Percentiles rank a stretch among this genome's conserved stretches.
phyloP scores from a whole-genome alignment of 2,329 filamentous ascomycete species.

The Ophiostoma sp. region DNA sequence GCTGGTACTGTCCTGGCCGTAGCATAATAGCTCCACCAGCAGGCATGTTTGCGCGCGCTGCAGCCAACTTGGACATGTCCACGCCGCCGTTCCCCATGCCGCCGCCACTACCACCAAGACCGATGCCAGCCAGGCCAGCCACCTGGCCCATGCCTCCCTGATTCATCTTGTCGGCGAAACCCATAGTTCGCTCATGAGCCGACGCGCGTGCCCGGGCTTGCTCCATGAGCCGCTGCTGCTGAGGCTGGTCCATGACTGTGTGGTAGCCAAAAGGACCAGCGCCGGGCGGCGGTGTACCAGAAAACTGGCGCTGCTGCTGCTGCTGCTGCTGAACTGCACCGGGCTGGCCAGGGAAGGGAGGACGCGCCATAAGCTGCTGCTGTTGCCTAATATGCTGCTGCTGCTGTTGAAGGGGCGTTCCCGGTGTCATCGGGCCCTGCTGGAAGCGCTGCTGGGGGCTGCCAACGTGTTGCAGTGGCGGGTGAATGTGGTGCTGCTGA shows the following conservation, averaged over 20 bases:
- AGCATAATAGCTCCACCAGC: constrained; percentile 38
- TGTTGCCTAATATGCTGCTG: constrained; percentile 34
- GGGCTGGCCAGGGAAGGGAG: constrained; percentile 31
- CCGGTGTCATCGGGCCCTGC: constrained; percentile 18
- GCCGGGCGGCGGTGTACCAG: constrained; percentile 31
- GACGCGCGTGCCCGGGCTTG: constrained; percentile 50
- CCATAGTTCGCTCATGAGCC: constrained; percentile 45
- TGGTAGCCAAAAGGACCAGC: constrained; percentile 46
- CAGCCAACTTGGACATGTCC: constrained; percentile 40
- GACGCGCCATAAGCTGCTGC: constrained; percentile 32
- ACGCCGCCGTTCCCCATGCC: constrained; percentile 32
- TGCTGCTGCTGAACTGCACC: neutral
- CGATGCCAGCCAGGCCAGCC: constrained; percentile 42
- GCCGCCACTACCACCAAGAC: constrained; percentile 30
- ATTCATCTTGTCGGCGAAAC: constrained; percentile 43
- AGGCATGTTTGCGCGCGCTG: constrained; percentile 42
- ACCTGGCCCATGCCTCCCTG: constrained; percentile 34
- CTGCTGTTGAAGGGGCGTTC: constrained; percentile 27
- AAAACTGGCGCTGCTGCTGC: constrained; percentile 27
- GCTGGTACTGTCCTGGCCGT: constrained; percentile 35
- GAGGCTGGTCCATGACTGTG: constrained; percentile 51
- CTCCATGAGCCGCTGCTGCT: constrained; percentile 53
- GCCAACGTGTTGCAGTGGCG: constrained; percentile 41
- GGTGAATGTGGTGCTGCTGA: constrained; percentile 44
- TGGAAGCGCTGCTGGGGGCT: constrained; percentile 24